phyloP scores from a whole-genome alignment of 805 yeast genomes.

The Blastobotrys americana region DNA sequence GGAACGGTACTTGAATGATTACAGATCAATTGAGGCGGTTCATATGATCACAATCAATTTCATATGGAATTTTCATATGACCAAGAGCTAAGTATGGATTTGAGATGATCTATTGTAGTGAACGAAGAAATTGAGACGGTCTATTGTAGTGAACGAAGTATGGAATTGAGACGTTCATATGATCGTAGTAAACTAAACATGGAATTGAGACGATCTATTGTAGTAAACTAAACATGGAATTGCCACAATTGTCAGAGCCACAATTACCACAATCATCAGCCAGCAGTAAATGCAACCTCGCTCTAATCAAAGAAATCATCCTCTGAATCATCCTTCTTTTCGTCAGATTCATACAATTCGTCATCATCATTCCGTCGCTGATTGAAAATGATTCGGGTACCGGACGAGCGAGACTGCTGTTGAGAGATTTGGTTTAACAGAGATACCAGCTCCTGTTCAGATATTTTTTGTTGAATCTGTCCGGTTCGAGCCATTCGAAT shows the following conservation, averaged over 20 bases:
- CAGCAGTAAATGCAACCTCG: not conserved
- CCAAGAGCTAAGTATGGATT: too few species aligned
- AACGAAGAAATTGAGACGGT: too few species aligned
- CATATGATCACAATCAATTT: too few species aligned
- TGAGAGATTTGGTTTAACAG: conserved; percentile 76
- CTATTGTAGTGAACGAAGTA: too few species aligned
- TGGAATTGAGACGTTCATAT: too few species aligned
- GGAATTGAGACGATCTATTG: too few species aligned
- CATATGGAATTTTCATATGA: too few species aligned
- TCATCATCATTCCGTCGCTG: conserved; percentile 35
- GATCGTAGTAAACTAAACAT: too few species aligned
- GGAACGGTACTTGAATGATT: too few species aligned
- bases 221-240: too few species aligned
- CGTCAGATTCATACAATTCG: conserved; percentile 34
- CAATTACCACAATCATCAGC: not conserved
- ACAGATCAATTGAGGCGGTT: too few species aligned
- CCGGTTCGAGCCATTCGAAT: conserved; percentile 69
- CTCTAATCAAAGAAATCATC: conserved; percentile 41
- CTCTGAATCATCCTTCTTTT: conserved; percentile 27
- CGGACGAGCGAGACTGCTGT: conserved; percentile 51
- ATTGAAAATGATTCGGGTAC: conserved; percentile 55
- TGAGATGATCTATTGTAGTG: too few species aligned
- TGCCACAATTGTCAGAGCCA: not conserved
- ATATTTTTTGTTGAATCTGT: conserved; percentile 62
- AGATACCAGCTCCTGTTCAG: conserved; percentile 75